phyloP scores from a whole-genome alignment of 192 early-diverging fungal genomes.

The Obelidium mucronatum region DNA sequence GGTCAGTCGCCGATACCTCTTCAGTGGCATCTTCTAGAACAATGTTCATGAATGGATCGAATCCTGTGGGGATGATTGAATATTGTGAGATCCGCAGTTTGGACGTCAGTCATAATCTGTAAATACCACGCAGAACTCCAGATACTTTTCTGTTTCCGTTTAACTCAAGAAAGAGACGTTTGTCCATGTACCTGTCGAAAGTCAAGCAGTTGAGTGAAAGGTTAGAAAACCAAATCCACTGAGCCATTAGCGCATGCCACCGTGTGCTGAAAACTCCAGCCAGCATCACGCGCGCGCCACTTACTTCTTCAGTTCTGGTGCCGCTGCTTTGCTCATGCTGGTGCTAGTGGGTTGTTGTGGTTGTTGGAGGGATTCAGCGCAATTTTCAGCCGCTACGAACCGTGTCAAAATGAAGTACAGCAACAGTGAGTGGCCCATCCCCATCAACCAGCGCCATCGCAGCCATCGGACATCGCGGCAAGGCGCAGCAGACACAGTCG shows the following conservation, averaged over 20 bases:
- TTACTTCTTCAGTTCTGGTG: constrained; percentile 71
- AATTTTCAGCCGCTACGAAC: background rate
- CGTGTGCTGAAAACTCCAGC: no score
- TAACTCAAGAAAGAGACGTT: constrained; percentile 87
- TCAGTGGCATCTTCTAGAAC: constrained; percentile 94
- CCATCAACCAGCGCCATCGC: background rate
- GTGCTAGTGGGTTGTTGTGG: constrained; percentile 3
- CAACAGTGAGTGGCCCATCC: constrained; percentile 19
- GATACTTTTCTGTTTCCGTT: constrained; percentile 91
- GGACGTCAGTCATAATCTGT: background rate
- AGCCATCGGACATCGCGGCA: constrained; percentile 8
- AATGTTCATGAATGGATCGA: constrained; percentile 99
- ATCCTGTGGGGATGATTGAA: constrained; percentile 57
- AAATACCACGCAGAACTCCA: constrained; percentile 87
- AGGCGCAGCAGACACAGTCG: no score
- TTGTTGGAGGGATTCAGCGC: background rate
- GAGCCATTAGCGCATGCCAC: no score
- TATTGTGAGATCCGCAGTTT: background rate
- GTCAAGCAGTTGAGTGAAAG: background rate
- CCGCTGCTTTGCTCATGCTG: constrained; percentile 64
- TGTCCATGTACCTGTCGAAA: constrained; percentile 85
- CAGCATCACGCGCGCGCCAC: no score
- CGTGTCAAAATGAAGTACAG: constrained; percentile 26
- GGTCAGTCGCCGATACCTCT: constrained; percentile 72
- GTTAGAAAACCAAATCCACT: no score